Conservation (phyloP, 768 basidiomycete genomes). For the Phylloporus sp. region DNA sequence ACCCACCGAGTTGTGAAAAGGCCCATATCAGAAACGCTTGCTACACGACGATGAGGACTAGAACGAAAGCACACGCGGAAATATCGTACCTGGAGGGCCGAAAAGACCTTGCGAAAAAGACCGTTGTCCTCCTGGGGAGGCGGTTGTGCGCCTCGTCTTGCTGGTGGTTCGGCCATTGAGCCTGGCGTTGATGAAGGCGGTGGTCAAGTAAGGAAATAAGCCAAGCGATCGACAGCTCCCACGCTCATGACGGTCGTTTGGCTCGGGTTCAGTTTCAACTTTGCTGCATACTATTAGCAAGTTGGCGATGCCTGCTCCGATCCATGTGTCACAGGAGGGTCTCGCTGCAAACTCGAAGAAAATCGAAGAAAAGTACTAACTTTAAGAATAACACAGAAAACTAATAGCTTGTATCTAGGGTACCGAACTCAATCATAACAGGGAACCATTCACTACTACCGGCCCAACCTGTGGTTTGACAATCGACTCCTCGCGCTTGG, state of each 20-base stretch:
- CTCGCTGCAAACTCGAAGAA: too few relatives aligned
- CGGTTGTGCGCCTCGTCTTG: conserved; percentile 17
- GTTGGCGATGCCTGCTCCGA: too few relatives aligned
- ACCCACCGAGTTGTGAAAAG: conserved; percentile 60
- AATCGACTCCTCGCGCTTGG: too few relatives aligned
- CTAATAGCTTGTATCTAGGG: too few relatives aligned
- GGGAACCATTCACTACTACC: too few relatives aligned
- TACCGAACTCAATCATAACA: too few relatives aligned
- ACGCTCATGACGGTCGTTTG: conserved; percentile 11
- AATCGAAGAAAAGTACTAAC: too few relatives aligned
- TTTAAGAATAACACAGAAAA: too few relatives aligned
- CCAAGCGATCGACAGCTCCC: conserved; percentile 17
- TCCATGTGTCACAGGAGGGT: too few relatives aligned
- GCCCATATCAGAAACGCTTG: conserved; percentile 66
- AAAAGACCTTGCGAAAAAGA: conserved; percentile 33
- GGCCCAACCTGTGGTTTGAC: too few relatives aligned
- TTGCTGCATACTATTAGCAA: too few relatives aligned
- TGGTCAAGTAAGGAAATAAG: neutral
- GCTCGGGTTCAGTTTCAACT: too few relatives aligned
- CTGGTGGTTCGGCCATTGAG: conserved; percentile 24
- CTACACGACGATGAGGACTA: conserved; percentile 32
- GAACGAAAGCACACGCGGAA: neutral
- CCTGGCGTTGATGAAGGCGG: neutral
- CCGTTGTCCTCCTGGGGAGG: conserved; percentile 32
- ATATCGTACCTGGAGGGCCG: conserved; percentile 39